Base-by-base conservation (phyloP, 2,329 filamentous ascomycete genomes). In the Phialemoniopsis sp. region DNA sequence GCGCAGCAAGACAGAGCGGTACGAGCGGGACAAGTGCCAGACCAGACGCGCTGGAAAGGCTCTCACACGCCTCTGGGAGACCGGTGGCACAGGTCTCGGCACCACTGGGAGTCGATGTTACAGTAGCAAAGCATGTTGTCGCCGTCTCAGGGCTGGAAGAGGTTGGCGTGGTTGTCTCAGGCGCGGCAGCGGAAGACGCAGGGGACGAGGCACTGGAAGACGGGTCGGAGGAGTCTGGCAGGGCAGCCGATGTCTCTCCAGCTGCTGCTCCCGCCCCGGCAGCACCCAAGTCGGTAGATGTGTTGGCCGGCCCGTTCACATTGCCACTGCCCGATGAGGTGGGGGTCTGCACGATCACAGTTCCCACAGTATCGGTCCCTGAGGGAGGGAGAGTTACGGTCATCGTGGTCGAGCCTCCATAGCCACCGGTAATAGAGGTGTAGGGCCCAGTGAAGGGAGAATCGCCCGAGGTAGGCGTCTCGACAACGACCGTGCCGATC, bases 401-500 rank as follows among this genome's bases (percentile, higher is more conserved):
- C 10, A 45, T 31, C 3, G 45, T 36, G 2, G 35, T 34, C 2
- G 44, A 37, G 4, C 47, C 50, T 3, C 36, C 40, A 28, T 41
- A 47, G n/a, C 29, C 28, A n/a, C 41, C 46, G 4, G 45, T 48
- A 10, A 48, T 40, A 17, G 50, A 49, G 1, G 46, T 47, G 35
- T 43, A 50, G 1, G 46, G 44, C 4, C 46, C 46, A 10, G 47
- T 45, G 34, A 49, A 50, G 3, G 34, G 14, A 3, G 13, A 12
- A 3, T 34, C 13, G 5, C 26, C 14, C 4, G 26, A 8, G 8
- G n/a, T 28, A n/a, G 46, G 46, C 10, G 31, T 44, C 30, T 47
- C 39, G 7, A 49, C 32, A 16, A 49, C n/a, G 3, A 48, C 42
- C 2, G 47, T 50, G n/a, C 38, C 46, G 8, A 40, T 66, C 53